phyloP scores from a whole-genome alignment of 164 flowering plant species.

The Umbellularia californica region DNA sequence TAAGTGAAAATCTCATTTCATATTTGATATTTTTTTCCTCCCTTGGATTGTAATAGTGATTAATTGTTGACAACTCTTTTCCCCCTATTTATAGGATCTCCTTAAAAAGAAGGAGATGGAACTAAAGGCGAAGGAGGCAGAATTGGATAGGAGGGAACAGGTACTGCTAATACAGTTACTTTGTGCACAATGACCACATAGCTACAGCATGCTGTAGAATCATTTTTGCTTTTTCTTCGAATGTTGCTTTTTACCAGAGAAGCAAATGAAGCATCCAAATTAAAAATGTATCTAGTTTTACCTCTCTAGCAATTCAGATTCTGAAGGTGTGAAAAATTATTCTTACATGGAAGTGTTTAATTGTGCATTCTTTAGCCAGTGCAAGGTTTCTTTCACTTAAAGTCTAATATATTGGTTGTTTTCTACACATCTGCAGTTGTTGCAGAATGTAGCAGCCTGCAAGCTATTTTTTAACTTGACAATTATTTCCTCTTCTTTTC shows the following conservation, averaged over 20 bases:
- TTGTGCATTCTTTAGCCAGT: background rate
- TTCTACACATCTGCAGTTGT: no score
- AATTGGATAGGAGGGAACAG: constrained; percentile 82
- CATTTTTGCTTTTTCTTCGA: no score
- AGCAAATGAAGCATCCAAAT: background rate
- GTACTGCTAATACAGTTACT: constrained; percentile 26
- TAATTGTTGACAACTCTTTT: background rate
- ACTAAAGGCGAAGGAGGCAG: constrained; percentile 86
- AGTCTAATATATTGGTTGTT: background rate
- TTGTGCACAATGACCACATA: background rate
- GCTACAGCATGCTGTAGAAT: background rate
- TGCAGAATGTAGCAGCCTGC: no score
- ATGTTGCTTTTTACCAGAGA: background rate
- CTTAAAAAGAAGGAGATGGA: constrained; percentile 81
- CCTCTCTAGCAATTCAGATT: background rate
- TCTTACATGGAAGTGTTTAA: background rate
- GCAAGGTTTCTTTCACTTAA: no score
- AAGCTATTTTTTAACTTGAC: background rate
- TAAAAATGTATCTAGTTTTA: no score
- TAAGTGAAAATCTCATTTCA: background rate
- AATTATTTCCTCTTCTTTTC: background rate
- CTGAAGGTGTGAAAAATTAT: background rate
- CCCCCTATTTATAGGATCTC: constrained; percentile 38
- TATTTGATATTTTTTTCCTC: background rate
- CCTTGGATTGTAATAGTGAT: background rate